phyloP scores from a whole-genome alignment of 1,284 basidiomycete species.

The Sanghuangporus baumii region DNA sequence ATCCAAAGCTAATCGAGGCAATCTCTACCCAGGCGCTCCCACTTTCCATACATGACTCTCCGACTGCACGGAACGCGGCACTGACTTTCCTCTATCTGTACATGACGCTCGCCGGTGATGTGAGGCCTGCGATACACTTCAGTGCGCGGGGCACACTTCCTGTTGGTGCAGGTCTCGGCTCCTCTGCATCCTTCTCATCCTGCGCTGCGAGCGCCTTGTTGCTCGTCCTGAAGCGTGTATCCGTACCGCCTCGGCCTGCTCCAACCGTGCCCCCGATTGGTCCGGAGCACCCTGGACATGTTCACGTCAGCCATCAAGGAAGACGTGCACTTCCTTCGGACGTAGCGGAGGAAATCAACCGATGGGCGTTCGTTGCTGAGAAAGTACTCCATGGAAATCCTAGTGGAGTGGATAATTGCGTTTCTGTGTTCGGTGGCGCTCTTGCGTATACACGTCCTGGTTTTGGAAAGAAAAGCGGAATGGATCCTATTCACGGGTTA shows the following conservation, averaged over 20 bases:
- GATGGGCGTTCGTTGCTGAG: constrained; percentile 93
- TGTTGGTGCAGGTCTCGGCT: constrained; percentile 97
- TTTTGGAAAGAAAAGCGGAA: constrained; percentile 69
- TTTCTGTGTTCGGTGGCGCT: constrained; percentile 90
- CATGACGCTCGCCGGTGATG: constrained; percentile 64
- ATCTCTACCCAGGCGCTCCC: constrained; percentile 52
- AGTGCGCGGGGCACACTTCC: constrained; percentile 89
- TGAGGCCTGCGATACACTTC: constrained; percentile 72
- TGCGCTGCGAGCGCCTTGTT: constrained; percentile 83
- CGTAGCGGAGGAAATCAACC: constrained; percentile 77
- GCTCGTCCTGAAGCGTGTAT: constrained; percentile 60
- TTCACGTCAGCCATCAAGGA: constrained; percentile 60
- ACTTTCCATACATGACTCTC: constrained; percentile 34
- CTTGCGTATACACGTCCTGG: constrained; percentile 85
- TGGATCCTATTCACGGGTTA: constrained; percentile 84
- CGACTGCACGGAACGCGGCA: constrained; percentile 60
- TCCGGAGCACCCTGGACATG: constrained; percentile 37
- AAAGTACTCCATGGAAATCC: constrained; percentile 98
- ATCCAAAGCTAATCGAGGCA: constrained; percentile 65
- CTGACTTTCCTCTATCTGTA: constrained; percentile 94
- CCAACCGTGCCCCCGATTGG: constrained; percentile 34
- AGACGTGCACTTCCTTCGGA: constrained; percentile 54
- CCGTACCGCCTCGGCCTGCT: constrained; percentile 43
- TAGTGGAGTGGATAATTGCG: constrained; percentile 96
- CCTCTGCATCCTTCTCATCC: constrained; percentile 91